Base-by-base conservation (phyloP, 75 land plant species). In the Cunninghamia lanceolata region DNA sequence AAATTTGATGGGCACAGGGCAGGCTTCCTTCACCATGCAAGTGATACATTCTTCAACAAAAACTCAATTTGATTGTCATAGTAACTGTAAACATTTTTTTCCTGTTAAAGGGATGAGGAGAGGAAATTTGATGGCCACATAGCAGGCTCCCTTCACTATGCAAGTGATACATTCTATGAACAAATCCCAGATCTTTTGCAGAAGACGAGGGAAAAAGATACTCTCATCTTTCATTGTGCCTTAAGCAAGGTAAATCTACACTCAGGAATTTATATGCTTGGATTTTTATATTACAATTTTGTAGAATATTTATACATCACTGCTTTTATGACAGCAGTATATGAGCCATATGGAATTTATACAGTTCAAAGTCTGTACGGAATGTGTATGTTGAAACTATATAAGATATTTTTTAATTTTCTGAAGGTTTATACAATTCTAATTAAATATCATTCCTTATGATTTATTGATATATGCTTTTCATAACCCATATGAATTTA, bases 221-320 rank as follows among this genome's bases (percentile, higher is more conserved):
- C 94, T 85, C 91, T 96, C 76, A 95, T 98, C 83, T 98, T 98
- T 90, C 99, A 98, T 83, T 98, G 99, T 87, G 96, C 99, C 50
- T 88, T 93, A 19, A 98, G 99, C 87, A 92, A 98, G 99, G 99
- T 98, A n/a, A 46, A 86, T 16, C 45, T 10, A 34, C 17, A 34
- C 8, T 82, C 35, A 28, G 50, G 80, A 45, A 3, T 45, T 11
- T 40, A 79, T 40, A 42, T 43, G 47, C 13, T 79, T 79, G 47
- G 52, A 50, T 0, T 50, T 50, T 50, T 11, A 50, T 50, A 15
- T 50, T 50, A 10, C 9, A 79, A 9, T 79, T 79, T 79, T 17
- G 46, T 79, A 25, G 28, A 63, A 63, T 63, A 11, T 45, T 45
- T 45, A 45, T 4, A 45, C 47, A 45, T 45, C 47, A 45, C 47